phyloP scores from a whole-genome alignment of 1,284 basidiomycete genomes.

The Sporisorium scitamineum region DNA sequence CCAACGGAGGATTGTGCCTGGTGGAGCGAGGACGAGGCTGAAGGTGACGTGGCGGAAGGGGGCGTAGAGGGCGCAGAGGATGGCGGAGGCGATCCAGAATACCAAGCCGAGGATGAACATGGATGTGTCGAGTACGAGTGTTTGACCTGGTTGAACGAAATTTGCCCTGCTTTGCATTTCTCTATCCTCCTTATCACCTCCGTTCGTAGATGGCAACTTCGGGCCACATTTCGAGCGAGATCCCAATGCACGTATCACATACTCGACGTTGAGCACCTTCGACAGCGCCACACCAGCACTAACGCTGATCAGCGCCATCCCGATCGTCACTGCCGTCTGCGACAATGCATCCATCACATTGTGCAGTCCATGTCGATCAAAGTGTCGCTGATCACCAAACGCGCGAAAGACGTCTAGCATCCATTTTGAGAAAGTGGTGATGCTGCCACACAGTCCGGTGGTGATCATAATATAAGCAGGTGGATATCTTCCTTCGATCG shows the following conservation, averaged over 20 bases:
- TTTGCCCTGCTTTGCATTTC: not conserved
- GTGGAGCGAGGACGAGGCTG: constrained; percentile 88
- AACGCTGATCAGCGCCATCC: constrained; percentile 53
- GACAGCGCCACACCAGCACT: constrained; percentile 50
- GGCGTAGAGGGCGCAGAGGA: constrained; percentile 80
- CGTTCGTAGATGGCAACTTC: not conserved
- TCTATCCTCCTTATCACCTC: not conserved
- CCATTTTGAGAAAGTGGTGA: constrained; percentile 97
- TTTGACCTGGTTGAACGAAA: constrained; percentile 3
- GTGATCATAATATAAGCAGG: constrained; percentile 86
- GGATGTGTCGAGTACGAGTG: constrained; percentile 15
- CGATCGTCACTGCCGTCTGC: constrained; percentile 62
- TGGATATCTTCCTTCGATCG: constrained; percentile 53
- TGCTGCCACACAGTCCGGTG: constrained; percentile 93
- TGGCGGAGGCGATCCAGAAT: constrained; percentile 74
- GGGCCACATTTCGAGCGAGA: not conserved
- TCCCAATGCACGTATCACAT: not conserved
- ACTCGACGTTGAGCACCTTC: constrained; percentile 20
- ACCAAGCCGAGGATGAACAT: constrained; percentile 49
- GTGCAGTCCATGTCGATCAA: constrained; percentile 78
- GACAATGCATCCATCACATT: constrained; percentile 73
- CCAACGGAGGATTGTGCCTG: constrained; percentile 88
- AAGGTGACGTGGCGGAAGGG: constrained; percentile 86
- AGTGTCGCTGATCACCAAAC: constrained; percentile 80
- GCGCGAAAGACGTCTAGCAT: constrained; percentile 87